phyloP scores from a whole-genome alignment of 2,329 filamentous ascomycete species.

The Plenodomus tracheiphilus region DNA sequence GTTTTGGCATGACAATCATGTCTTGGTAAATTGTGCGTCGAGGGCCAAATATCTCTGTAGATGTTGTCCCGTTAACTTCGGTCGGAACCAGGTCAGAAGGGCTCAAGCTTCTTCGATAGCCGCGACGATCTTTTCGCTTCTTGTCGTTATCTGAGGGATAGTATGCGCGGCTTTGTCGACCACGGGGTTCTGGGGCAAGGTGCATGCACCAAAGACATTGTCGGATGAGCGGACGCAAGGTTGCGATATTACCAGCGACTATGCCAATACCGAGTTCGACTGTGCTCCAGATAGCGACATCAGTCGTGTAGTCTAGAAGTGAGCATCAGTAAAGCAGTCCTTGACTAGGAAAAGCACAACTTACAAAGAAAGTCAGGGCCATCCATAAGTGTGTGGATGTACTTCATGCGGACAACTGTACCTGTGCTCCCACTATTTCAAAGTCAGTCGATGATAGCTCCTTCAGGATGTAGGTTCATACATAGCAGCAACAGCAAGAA shows the following conservation, averaged over 20 bases:
- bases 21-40: background rate
- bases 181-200: conserved; percentile 18
- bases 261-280: conserved; percentile 45
- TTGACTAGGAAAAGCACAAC: conserved; percentile 15
- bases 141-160: conserved; percentile 8
- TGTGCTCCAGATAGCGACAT: conserved; percentile 47
- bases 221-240: conserved; percentile 54
- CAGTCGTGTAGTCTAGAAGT: conserved; percentile 40
- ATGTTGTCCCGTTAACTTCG: conserved; percentile 9
- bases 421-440: conserved; percentile 54
- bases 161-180: conserved; percentile 9
- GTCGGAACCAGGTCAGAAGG: conserved; percentile 22
- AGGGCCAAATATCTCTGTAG: conserved; percentile 15
- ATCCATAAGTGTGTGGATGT: conserved; percentile 44
- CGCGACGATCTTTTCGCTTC: conserved; percentile 18
- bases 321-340: conserved; percentile 5
- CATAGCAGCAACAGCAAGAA: conserved; percentile 55
- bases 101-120: conserved; percentile 24
- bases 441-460: background rate
- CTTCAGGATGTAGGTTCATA: conserved; percentile 5
- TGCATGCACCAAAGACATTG: conserved; percentile 24
- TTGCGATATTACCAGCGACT: conserved; percentile 53
- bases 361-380: conserved; percentile 47
- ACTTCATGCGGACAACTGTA: conserved; percentile 52
- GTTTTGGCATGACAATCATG: background rate